Percentiles rank a stretch among this genome's conserved stretches.
These are phyloP conservation scores for Syzygium malaccense DNA, from an alignment of 441 rosid species.

Conservation along the genomic window DNA sequence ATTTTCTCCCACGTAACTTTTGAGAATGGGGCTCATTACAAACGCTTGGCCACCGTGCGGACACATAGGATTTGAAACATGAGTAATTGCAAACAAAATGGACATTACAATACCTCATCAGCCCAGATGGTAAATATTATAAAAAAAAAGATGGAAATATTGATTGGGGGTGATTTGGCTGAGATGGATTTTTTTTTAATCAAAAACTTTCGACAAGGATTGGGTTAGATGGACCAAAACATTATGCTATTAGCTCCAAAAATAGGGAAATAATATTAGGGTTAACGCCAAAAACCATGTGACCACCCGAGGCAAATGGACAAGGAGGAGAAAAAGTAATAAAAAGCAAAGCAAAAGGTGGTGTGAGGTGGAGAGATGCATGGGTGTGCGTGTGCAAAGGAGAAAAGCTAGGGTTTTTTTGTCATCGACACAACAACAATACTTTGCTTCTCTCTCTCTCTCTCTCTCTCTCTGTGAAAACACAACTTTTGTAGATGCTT, in stretches of 20 bases:
- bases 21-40: background rate
- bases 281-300: background rate
- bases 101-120: background rate
- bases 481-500: conserved; percentile 32
- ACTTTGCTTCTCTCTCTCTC: conserved; percentile 9
- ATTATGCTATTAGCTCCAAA: background rate
- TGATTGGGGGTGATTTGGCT: background rate
- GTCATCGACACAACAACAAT: conserved; percentile 8
- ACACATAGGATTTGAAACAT: background rate
- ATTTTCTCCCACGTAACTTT: background rate
- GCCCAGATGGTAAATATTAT: background rate
- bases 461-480: background rate
- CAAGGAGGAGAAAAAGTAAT: background rate
- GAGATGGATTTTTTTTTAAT: background rate
- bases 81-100: background rate
- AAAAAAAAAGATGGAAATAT: background rate
- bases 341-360: conserved; percentile 8
- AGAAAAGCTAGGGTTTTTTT: conserved; percentile 14
- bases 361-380: conserved; percentile 1
- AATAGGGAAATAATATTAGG: conserved; percentile 5
- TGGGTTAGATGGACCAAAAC: background rate
- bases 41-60: background rate
- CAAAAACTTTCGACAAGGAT: background rate
- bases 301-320: conserved; percentile 29
- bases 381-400: conserved; percentile 3